Percentiles rank a stretch among this genome's conserved stretches.
Evolutionary conservation across 2,329 filamentous ascomycete genomes (phyloP).

Genomic region (Diplodia corticola): DNA sequence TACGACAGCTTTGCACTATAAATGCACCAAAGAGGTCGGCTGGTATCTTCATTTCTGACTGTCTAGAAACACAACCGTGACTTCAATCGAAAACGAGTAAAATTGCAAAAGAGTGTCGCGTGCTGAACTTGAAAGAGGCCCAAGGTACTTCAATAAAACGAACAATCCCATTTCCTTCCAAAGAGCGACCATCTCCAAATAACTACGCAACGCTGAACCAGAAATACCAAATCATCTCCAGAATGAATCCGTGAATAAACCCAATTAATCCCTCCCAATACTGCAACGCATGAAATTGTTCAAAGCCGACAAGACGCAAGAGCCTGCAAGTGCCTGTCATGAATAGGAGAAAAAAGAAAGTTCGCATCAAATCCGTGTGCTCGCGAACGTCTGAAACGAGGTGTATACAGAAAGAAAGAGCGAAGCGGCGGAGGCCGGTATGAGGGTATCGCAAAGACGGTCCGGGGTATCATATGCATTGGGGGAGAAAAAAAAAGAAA

Average conservation of each 20-base stretch:
- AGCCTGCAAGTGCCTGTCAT: background rate
- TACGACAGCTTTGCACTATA: background rate
- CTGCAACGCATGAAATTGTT: background rate
- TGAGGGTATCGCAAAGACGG: background rate
- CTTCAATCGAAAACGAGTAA: background rate
- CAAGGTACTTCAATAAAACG: background rate
- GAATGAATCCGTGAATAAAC: background rate
- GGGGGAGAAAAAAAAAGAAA: no score
- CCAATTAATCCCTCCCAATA: background rate
- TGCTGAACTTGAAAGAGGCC: background rate
- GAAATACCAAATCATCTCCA: background rate
- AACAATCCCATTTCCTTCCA: background rate
- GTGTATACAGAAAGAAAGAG: background rate
- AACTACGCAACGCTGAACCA: background rate
- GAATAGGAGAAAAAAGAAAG: background rate
- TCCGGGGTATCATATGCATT: background rate
- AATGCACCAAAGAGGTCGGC: background rate
- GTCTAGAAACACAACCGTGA: background rate
- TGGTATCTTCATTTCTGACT: background rate
- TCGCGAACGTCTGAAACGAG: background rate
- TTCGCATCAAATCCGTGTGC: background rate
- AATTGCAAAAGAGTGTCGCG: background rate
- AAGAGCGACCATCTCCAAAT: background rate
- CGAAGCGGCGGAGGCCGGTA: background rate
- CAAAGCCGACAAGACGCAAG: background rate